Percentiles rank a stretch among this genome's conserved stretches.
Evolutionary conservation across 2,329 filamentous ascomycete genomes (phyloP).

Genomic region (Ophiostoma sp.): DNA sequence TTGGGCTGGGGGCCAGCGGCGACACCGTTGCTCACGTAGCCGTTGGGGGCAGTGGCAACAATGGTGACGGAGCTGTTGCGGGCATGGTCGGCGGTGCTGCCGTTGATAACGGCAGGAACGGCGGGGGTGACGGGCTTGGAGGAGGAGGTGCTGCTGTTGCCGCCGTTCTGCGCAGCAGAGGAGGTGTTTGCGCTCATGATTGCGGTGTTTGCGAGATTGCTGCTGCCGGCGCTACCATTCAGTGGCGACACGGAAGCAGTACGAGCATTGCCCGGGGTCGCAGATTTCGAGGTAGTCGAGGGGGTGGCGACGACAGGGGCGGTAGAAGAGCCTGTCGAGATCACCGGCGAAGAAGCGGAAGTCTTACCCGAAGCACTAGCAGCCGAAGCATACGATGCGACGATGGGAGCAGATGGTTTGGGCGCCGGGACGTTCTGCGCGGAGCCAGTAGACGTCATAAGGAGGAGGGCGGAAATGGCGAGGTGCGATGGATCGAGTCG

Average conservation of each 20-base stretch:
- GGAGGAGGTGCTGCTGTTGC: constrained; percentile 22
- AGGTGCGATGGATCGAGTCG: neutral
- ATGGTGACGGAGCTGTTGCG: constrained; percentile 90
- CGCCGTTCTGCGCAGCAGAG: constrained; percentile 38
- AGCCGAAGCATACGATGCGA: constrained; percentile 61
- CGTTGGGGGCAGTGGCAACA: constrained; percentile 71
- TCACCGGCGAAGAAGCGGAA: constrained; percentile 54
- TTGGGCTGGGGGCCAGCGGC: constrained; percentile 57
- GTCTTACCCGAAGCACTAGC: constrained; percentile 57
- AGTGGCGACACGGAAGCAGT: constrained; percentile 67
- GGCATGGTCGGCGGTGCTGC: constrained; percentile 61
- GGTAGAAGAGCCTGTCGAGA: constrained; percentile 51
- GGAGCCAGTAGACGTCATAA: constrained; percentile 58
- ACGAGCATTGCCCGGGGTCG: constrained; percentile 50
- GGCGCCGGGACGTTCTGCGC: constrained; percentile 30
- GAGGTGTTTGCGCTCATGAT: constrained; percentile 24
- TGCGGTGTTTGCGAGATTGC: constrained; percentile 18
- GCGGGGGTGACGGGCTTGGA: constrained; percentile 55
- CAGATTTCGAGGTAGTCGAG: constrained; percentile 45
- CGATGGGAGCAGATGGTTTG: constrained; percentile 11
- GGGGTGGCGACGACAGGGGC: constrained; percentile 52
- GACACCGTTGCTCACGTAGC: constrained; percentile 72
- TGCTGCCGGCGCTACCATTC: constrained; percentile 60
- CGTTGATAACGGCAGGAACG: constrained; percentile 63
- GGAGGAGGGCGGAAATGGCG: constrained; percentile 27